Percentiles rank a stretch among this genome's conserved stretches.
phyloP scores from a whole-genome alignment of 1,139 yeast genomes.

The Debaryomyces nepalensis region DNA sequence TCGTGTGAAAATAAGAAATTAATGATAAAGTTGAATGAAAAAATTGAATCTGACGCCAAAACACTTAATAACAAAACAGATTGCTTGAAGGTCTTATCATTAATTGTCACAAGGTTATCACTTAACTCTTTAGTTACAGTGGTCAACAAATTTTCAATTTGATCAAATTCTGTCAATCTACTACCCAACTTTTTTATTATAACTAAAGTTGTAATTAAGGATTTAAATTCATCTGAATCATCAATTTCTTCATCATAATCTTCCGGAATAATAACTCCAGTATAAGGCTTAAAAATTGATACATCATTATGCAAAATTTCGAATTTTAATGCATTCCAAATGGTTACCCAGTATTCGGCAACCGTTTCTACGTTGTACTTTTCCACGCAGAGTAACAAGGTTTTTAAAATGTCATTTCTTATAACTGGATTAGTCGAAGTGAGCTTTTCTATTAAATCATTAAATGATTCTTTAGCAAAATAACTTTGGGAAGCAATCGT shows the following conservation, averaged over 20 bases:
- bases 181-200: slow-evolving; percentile 49
- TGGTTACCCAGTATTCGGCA: slow-evolving; percentile 65
- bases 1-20: slow-evolving; percentile 36
- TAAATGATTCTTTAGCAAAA: slow-evolving; percentile 76
- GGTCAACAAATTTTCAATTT: slow-evolving; percentile 37
- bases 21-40: slow-evolving; percentile 53
- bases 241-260: slow-evolving; percentile 33
- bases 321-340: slow-evolving; percentile 89
- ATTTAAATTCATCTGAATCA: slow-evolving; percentile 45
- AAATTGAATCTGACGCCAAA: slow-evolving; percentile 44
- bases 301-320: slow-evolving; percentile 79
- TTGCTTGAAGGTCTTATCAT: slow-evolving; percentile 61
- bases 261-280: slow-evolving; percentile 32
- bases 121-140: slow-evolving; percentile 59
- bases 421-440: slow-evolving; percentile 81
- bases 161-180: slow-evolving; percentile 32
- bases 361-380: slow-evolving; percentile 53
- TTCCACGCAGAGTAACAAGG: slow-evolving; percentile 61
- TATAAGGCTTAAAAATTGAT: slow-evolving; percentile 33
- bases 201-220: slow-evolving; percentile 51
- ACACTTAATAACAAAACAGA: slow-evolving; percentile 63
- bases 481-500: slow-evolving; percentile 68
- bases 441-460: slow-evolving; percentile 80
- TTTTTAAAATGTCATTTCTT: slow-evolving; percentile 73
- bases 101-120: slow-evolving; percentile 54